Percentiles rank a stretch among this genome's conserved stretches.
These are phyloP conservation scores for Medicago lupulina DNA, from an alignment of 306 rosid genomes.

Conservation along the genomic window DNA sequence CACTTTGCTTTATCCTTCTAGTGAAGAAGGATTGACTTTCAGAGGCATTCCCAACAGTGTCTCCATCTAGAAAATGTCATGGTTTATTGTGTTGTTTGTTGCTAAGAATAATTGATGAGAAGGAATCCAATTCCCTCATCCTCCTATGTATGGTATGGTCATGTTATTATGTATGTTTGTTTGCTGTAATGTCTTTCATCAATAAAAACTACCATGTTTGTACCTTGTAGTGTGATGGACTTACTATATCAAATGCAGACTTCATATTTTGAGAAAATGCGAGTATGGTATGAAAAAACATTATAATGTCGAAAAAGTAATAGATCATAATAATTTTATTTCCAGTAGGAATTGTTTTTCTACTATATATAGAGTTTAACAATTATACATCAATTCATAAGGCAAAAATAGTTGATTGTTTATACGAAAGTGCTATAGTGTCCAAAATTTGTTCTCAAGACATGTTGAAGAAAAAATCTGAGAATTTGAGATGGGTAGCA, in stretches of 20 bases:
- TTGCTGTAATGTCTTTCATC: not conserved
- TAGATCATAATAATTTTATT: no score
- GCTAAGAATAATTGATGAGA: slow-evolving; percentile 26
- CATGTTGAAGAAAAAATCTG: no score
- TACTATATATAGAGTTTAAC: no score
- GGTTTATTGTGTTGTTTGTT: not conserved
- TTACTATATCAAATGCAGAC: not conserved
- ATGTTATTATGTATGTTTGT: not conserved
- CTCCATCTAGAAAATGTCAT: slow-evolving; percentile 44
- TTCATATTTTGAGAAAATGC: not conserved
- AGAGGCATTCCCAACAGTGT: slow-evolving; percentile 84
- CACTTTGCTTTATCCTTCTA: slow-evolving; percentile 74
- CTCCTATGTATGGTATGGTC: not conserved
- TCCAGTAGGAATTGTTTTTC: no score
- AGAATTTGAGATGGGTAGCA: no score
- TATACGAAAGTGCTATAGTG: no score
- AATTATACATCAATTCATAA: no score
- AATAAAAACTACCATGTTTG: slow-evolving; percentile 5
- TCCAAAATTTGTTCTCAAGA: no score
- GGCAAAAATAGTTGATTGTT: no score
- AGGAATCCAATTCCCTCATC: slow-evolving; percentile 9
- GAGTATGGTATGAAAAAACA: no score
- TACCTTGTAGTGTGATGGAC: not conserved
- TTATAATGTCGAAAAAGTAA: no score
- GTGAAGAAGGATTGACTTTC: slow-evolving; percentile 69